Base-by-base conservation (phyloP, 2,329 filamentous ascomycete genomes). In the Ophiocordyceps polyrhachis-furcata region DNA sequence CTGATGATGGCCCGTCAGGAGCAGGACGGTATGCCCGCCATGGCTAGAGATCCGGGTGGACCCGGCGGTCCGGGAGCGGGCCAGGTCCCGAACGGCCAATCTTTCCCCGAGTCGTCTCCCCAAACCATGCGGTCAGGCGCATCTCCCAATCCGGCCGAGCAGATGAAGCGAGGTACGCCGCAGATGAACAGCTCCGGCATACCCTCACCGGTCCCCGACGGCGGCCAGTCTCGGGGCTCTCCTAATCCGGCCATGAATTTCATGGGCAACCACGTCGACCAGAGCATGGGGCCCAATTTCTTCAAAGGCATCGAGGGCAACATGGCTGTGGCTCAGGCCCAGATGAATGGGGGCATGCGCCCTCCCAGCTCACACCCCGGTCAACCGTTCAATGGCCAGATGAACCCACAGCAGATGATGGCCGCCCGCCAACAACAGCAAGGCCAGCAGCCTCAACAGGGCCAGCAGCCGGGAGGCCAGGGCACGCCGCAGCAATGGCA, bases 1-100 rank as follows among this genome's bases (percentile, higher is more conserved):
- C 69, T 89, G 43, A 78, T 87, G 69, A 86, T 87, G 82, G 83
- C 83, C 35, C 76, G 83, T 17, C 81, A 80, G 57, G 77, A 87
- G 58, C 83, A 89, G 60, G 84, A 88, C 47, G 70, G 65, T 43
- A 65, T 67, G 47, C 65, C 66, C 7, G 25, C 25, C 20, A 67
- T 70, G 50, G 65, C 68, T 35, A 65, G 71, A 50, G 69, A 60
- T 13, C 68, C 69, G 20, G 65, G 67, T 45, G 69, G 66, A 29
- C 68, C 69, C 45, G 73, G 70, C 41, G 72, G 66, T 35, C 69
- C 74, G n/a, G 70, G 65, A 48, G 72, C 64, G 13, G 64, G 70
- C 47, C 60, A 69, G 47, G 67, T 73, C 28, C 70, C 74, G 5
- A 79, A 79, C 51, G 73, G 69, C 25, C 76, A 76, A 55, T 62